Percentiles rank a stretch among this genome's conserved stretches.
Evolutionary conservation across 345 rosid genomes (phyloP).

Genomic region (Eucalyptus marginata): DNA sequence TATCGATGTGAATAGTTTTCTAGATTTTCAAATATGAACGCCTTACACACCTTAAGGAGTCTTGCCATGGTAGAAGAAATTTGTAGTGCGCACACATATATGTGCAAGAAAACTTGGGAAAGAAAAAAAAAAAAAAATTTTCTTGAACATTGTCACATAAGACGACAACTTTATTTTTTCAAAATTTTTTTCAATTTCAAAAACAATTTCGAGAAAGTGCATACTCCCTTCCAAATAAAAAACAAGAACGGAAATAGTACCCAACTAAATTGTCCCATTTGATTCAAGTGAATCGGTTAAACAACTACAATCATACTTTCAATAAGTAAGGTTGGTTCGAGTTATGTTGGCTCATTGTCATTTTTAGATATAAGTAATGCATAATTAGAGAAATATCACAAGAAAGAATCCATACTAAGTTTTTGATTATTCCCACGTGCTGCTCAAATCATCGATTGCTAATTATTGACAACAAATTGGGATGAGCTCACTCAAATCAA

Average conservation of each 20-base stretch:
- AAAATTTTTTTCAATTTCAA: no score
- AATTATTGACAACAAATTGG: neutral
- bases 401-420: neutral
- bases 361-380: neutral
- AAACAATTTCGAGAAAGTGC: neutral
- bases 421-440: no score
- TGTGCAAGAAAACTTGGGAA: neutral
- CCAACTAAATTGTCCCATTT: neutral
- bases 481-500: neutral
- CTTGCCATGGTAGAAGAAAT: neutral
- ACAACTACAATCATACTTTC: neutral
- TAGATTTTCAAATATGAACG: neutral
- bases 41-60: neutral
- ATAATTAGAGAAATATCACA: neutral
- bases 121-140: no score
- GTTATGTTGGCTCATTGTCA: fast-evolving
- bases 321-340: neutral
- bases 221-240: neutral
- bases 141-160: fast-evolving
- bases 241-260: fast-evolving
- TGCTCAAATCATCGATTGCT: fast-evolving
- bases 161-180: neutral
- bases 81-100: neutral
- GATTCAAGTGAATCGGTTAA: neutral
- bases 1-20: neutral